Evolutionary conservation across 176 grass and related monocot genomes (phyloP), one percentile per base, ranked within the genome.

Genomic region (Ensete glaucum): DNA sequence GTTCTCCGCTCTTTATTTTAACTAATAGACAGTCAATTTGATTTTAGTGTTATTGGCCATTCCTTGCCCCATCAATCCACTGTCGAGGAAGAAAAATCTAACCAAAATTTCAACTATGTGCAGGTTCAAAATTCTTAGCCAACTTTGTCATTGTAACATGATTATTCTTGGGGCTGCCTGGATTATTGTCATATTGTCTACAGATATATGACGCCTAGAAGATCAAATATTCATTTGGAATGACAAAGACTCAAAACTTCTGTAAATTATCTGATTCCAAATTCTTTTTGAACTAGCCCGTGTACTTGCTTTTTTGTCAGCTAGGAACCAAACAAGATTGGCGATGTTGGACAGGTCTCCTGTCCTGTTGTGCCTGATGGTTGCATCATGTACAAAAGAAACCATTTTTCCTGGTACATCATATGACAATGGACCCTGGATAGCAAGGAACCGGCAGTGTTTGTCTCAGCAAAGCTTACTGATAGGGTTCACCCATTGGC

Each of bases 391-490:
- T 84, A 52, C 88, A 91, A 87, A 83, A 70, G 88, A 96, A 20
- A 96, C 92, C 16, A 10, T 81, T 54, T 48, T 91, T 34, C 86
- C 82, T 43, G 88, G 92, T 64, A 91, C 92, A 70, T 54, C 89
- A 9, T 89, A 83, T 67, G 87, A 91, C 74, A 89, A 89, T 96
- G 88, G 88, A 96, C 52, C 92, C 88, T n/a, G 92, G 91, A 79
- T 91, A 96, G 62, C 86, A 96, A 25, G 77, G 85, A 76, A 96
- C 34, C 0, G 4, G 3, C 34, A 43, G 34, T 43, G 34, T 43
- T 43, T 43, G 3, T 43, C 34, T 4, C 34, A 43, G 34, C 34
- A 43, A 43, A 43, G 34, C 34, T 43, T 4, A 43, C 34, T 43
- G 34, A 43, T 4, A 43, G 3, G 34, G 34, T 3, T 43, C 3